A percentile compares a stretch with the other conserved stretches of the same genome.
These are phyloP conservation scores for Aureobasidium uvarum DNA, from an alignment of 2,329 filamentous ascomycete genomes.

Conservation along the genomic window DNA sequence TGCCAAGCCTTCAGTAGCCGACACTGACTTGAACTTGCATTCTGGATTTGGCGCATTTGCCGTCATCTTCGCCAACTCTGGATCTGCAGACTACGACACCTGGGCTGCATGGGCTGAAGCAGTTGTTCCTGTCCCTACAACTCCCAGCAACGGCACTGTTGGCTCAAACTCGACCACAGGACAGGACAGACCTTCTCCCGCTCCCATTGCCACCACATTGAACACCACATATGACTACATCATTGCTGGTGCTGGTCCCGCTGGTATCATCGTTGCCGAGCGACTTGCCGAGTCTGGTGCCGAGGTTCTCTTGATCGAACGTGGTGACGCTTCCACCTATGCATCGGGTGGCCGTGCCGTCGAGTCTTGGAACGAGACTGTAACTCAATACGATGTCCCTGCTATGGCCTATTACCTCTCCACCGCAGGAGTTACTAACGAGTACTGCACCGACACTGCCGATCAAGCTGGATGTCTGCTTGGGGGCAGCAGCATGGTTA, in stretches of 20 bases:
- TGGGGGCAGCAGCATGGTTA: constrained; percentile 55
- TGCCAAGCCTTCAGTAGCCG: constrained; percentile 1
- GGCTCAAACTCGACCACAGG: background rate
- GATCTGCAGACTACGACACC: constrained; percentile 21
- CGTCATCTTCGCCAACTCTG: constrained; percentile 22
- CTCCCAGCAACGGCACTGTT: background rate
- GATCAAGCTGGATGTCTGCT: constrained; percentile 47
- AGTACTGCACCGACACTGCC: constrained; percentile 35
- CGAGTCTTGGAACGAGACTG: constrained; percentile 39
- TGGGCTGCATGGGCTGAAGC: constrained; percentile 25
- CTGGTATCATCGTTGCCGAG: constrained; percentile 54
- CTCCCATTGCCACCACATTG: background rate
- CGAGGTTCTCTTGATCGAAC: constrained; percentile 54
- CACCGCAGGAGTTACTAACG: constrained; percentile 27
- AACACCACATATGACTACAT: constrained; percentile 36
- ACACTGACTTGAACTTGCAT: constrained; percentile 25
- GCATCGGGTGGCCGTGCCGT: constrained; percentile 15
- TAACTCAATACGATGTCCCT: constrained; percentile 43
- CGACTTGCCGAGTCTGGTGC: constrained; percentile 53
- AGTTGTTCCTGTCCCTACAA: background rate
- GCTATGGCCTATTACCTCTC: constrained; percentile 40
- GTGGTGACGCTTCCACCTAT: constrained; percentile 46
- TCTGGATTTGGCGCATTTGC: constrained; percentile 25
- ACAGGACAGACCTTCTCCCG: background rate
- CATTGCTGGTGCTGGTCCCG: constrained; percentile 53